Percentiles rank a stretch among this genome's conserved stretches.
Conservation (phyloP, 257 asterid species). For the Perilla frutescens region DNA sequence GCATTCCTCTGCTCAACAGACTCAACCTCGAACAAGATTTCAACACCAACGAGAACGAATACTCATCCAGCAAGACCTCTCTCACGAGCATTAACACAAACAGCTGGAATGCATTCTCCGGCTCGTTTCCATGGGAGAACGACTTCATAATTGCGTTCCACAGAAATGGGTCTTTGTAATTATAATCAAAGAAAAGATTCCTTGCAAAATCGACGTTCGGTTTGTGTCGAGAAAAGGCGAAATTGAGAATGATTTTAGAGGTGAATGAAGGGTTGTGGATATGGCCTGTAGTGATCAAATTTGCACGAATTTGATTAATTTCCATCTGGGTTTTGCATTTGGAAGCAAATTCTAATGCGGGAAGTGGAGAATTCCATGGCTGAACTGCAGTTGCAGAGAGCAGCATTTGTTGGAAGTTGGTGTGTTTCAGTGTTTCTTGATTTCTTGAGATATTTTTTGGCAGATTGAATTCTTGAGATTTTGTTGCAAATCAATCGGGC, state of each 20-base stretch:
- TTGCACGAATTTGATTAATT: slow-evolving; percentile 65
- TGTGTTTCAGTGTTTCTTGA: not conserved
- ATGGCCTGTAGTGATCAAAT: slow-evolving; percentile 70
- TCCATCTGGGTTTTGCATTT: slow-evolving; percentile 69
- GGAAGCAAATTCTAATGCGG: slow-evolving; percentile 45
- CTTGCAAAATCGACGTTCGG: slow-evolving; percentile 61
- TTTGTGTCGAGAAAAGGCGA: slow-evolving; percentile 51
- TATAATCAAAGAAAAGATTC: slow-evolving; percentile 45
- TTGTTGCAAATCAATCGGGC: too few relatives aligned
- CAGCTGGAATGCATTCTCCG: slow-evolving; percentile 59
- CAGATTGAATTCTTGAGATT: too few relatives aligned
- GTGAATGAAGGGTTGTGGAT: slow-evolving; percentile 50
- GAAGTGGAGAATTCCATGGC: slow-evolving; percentile 58
- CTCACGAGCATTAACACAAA: slow-evolving; percentile 72
- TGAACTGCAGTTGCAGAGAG: slow-evolving; percentile 52
- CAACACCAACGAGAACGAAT: slow-evolving; percentile 70
- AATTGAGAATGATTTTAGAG: slow-evolving; percentile 58
- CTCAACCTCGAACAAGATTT: slow-evolving; percentile 70
- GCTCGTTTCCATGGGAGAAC: slow-evolving; percentile 61
- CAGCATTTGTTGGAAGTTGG: slow-evolving; percentile 47
- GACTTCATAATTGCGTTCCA: slow-evolving; percentile 79
- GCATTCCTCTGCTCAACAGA: slow-evolving; percentile 53
- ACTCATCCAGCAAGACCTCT: slow-evolving; percentile 63
- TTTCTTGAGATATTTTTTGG: not conserved
- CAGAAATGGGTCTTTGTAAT: slow-evolving; percentile 57